Percentiles rank a stretch among this genome's conserved stretches.
Conservation (phyloP, 805 yeast species). For the Komagataella populi region DNA sequence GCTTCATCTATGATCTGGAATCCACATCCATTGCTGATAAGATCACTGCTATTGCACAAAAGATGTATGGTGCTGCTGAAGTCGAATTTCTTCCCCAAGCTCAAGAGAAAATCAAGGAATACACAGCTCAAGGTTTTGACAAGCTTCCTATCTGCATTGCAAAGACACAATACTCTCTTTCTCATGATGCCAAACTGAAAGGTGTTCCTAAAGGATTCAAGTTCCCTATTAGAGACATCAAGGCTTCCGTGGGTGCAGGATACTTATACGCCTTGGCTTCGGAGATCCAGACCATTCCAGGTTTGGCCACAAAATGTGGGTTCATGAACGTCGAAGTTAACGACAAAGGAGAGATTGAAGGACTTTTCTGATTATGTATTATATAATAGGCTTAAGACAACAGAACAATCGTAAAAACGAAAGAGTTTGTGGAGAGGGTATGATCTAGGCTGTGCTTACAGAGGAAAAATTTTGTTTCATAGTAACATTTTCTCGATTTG, state of each 20-base stretch:
- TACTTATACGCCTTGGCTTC: conserved; percentile 94
- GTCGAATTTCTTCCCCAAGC: conserved; percentile 80
- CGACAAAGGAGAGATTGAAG: conserved; percentile 84
- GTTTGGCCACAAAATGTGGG: conserved; percentile 91
- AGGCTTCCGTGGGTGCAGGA: conserved; percentile 94
- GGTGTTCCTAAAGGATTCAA: conserved; percentile 93
- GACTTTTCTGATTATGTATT: conserved; percentile 46
- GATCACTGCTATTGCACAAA: conserved; percentile 61
- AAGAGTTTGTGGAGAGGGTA: not conserved
- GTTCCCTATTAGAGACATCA: conserved; percentile 88
- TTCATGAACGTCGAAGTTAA: conserved; percentile 94
- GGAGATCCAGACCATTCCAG: conserved; percentile 95
- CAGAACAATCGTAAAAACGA: not conserved
- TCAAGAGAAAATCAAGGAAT: conserved; percentile 63
- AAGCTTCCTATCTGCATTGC: conserved; percentile 93
- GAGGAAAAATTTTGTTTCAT: not conserved
- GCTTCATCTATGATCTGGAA: conserved; percentile 55
- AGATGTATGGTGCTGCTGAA: conserved; percentile 87
- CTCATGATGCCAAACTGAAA: conserved; percentile 86
- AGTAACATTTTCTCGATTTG: not conserved
- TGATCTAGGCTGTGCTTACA: not conserved
- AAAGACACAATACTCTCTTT: conserved; percentile 90
- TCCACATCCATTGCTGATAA: conserved; percentile 63
- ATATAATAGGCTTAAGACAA: not conserved
- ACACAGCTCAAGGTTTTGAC: conserved; percentile 79